Base-by-base conservation (phyloP, 2,329 filamentous ascomycete species). In the Colletotrichum acutatum region DNA sequence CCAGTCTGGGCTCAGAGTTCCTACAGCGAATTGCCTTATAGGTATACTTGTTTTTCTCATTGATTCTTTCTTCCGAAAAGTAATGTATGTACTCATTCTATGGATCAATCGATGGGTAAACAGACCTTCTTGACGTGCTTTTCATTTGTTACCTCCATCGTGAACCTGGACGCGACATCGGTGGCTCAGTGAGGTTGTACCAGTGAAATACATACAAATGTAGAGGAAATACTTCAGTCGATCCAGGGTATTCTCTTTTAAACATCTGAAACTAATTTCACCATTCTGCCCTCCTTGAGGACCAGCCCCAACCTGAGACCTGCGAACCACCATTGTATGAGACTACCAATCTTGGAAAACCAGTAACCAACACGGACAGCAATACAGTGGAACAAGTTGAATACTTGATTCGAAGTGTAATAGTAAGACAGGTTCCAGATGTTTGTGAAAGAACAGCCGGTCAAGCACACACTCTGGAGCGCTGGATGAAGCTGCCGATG, bases 321-420 rank as follows among this genome's bases (percentile, higher is more conserved):
- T 42, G 16, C 6, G 5, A 14, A 42, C 14, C 16, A 42, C 16
- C 6, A 42, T 3, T 0, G 37, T 42, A 16, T 7, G 37, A 42
- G 5, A 42, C 5, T 3, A 3, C 16, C 6, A 42, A 8, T 42
- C 37, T 19, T 8, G 37, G 37, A n/a, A n/a, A n/a, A n/a, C n/a
- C n/a, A n/a, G n/a, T n/a, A n/a, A n/a, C n/a, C n/a, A n/a, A n/a
- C 16, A 19, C 0, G 6, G 14, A 42, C 5, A 42, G n/a, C n/a
- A n/a, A n/a, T 1, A 42, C 6, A 14, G 14, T 49, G 8, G 3
- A 49, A 4, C 7, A n/a, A 49, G 3, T 8, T n/a, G 42, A 4
- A 8, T n/a, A 0, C 5, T 3, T n/a, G 6, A n/a, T 49, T 8
- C 2, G 6, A 11, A 9, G 19, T n/a, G 19, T n/a, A 1, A n/a